phyloP scores from a whole-genome alignment of 768 basidiomycete species.

The Tephrocybe sp. region DNA sequence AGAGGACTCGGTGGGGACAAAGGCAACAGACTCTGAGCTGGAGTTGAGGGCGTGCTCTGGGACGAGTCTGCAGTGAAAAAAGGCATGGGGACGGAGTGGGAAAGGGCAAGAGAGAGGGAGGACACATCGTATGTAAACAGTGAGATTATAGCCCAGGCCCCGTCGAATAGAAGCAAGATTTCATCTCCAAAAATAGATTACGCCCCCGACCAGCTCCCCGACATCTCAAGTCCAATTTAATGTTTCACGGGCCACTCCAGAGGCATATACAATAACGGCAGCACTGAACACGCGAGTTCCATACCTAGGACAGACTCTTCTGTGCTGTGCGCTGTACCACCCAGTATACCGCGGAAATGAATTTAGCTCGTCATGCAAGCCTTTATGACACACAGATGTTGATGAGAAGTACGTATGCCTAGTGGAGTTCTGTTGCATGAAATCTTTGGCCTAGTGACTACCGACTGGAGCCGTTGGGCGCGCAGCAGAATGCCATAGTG shows the following conservation, averaged over 20 bases:
- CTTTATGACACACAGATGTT: not conserved
- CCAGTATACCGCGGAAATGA: constrained; percentile 14
- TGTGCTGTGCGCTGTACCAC: not conserved
- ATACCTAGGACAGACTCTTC: not conserved
- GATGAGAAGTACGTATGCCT: not conserved
- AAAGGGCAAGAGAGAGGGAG: constrained; percentile 14
- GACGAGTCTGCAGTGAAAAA: constrained; percentile 27
- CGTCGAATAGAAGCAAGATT: constrained; percentile 14
- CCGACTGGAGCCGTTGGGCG: not conserved
- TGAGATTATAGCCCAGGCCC: constrained; percentile 10
- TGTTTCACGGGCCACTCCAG: not conserved
- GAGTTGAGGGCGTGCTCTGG: constrained; percentile 31
- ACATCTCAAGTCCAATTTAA: not conserved
- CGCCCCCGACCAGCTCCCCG: not conserved
- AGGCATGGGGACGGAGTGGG: constrained; percentile 29
- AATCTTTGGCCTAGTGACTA: not conserved
- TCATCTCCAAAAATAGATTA: constrained; percentile 15
- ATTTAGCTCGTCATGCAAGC: not conserved
- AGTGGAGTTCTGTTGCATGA: not conserved
- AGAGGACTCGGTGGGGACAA: constrained; percentile 8
- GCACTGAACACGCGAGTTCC: too few species aligned
- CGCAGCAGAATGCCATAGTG: not conserved
- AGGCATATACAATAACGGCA: not conserved
- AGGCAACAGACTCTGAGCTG: constrained; percentile 28
- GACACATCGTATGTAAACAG: constrained; percentile 14